Conservation (phyloP, 352 stramenopile species). For the Thalassiosira hispida region DNA sequence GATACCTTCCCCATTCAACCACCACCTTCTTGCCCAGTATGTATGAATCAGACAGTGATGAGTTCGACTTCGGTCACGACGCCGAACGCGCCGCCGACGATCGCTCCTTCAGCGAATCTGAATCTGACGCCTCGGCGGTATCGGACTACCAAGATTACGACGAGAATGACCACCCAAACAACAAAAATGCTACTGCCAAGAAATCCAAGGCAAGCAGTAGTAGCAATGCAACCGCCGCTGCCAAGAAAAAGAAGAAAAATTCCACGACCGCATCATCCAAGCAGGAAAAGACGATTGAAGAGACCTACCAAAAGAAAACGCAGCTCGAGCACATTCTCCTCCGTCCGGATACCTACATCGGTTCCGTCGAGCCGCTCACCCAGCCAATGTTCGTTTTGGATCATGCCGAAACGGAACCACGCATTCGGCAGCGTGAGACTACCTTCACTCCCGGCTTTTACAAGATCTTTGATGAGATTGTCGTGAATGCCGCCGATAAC, state of each 20-base stretch:
- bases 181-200: not conserved
- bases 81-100: not conserved
- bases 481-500: slow-evolving; percentile 99
- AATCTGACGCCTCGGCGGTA: not conserved
- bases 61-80: slow-evolving; percentile 4
- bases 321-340: slow-evolving; percentile 99
- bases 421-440: slow-evolving; percentile 93
- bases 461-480: slow-evolving; percentile 99
- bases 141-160: slow-evolving; percentile 12
- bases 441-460: slow-evolving; percentile 92
- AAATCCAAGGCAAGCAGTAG: slow-evolving; percentile 4
- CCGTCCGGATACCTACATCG: slow-evolving; percentile 98
- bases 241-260: slow-evolving; percentile 21
- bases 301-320: slow-evolving; percentile 98
- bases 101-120: not conserved
- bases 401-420: slow-evolving; percentile 72
- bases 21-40: slow-evolving; percentile 39
- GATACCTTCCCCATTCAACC: not conserved
- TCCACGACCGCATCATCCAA: slow-evolving; percentile 5
- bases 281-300: slow-evolving; percentile 68
- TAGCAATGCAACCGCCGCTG: slow-evolving; percentile 3
- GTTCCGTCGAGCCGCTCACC: slow-evolving; percentile 93
- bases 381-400: slow-evolving; percentile 95
- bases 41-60: slow-evolving; percentile 36
- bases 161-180: slow-evolving; percentile 6